phyloP scores from a whole-genome alignment of 1,139 yeast genomes.

The Candida mesenterica region DNA sequence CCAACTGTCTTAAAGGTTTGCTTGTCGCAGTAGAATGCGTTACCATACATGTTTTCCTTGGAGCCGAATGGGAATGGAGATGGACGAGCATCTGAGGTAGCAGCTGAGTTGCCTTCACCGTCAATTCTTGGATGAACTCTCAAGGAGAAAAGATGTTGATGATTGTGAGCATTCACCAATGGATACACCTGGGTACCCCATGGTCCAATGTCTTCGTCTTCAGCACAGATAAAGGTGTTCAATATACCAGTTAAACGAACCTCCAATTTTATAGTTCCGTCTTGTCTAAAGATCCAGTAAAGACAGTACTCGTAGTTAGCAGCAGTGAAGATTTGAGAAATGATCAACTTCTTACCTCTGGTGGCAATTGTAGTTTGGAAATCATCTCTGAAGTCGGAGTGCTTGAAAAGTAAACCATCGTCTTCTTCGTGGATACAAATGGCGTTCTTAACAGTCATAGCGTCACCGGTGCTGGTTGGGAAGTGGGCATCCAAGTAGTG shows the following conservation, averaged over 20 bases:
- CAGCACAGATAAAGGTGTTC: conserved; percentile 64
- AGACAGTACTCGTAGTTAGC: conserved; percentile 83
- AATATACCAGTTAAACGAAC: conserved; percentile 78
- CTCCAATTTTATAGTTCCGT: conserved; percentile 77
- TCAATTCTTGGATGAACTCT: conserved; percentile 80
- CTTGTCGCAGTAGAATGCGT: conserved; percentile 64
- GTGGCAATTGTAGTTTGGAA: conserved; percentile 73
- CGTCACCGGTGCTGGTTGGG: conserved; percentile 63
- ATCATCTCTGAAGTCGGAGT: conserved; percentile 79
- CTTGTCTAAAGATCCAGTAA: conserved; percentile 81
- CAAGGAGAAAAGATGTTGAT: conserved; percentile 79
- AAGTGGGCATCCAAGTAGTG: conserved; percentile 78
- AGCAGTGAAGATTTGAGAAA: conserved; percentile 81
- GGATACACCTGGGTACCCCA: conserved; percentile 85
- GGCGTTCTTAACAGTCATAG: conserved; percentile 71
- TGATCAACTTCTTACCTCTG: conserved; percentile 69
- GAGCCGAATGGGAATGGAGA: conserved; percentile 63
- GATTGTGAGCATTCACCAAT: conserved; percentile 79
- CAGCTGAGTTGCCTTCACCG: conserved; percentile 75
- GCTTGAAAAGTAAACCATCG: conserved; percentile 75
- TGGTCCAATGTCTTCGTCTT: conserved; percentile 64
- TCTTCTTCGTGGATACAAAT: conserved; percentile 85
- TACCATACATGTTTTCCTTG: conserved; percentile 69
- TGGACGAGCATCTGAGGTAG: conserved; percentile 62
- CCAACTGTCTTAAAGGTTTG: conserved; percentile 64